Percentiles rank a stretch among this genome's conserved stretches.
These are phyloP conservation scores for Zymoseptoria ardabiliae DNA, from an alignment of 2,329 filamentous ascomycete genomes.

Conservation along the genomic window DNA sequence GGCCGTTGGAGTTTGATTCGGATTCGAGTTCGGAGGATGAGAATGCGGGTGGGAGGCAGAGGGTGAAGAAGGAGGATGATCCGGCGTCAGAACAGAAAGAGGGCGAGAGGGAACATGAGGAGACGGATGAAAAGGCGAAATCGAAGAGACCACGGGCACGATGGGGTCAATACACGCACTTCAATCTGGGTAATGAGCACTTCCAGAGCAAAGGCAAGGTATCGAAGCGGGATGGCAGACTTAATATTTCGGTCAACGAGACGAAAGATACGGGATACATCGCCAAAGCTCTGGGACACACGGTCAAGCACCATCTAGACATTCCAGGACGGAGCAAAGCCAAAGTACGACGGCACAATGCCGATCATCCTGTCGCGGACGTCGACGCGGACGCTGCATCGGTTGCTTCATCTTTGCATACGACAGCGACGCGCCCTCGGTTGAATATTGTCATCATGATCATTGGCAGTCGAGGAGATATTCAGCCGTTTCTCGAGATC, in stretches of 20 bases:
- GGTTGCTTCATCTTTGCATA: conserved; percentile 22
- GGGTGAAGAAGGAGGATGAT: conserved; percentile 20
- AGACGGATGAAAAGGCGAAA: conserved; percentile 7
- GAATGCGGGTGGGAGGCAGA: background rate
- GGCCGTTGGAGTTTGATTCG: conserved; percentile 21
- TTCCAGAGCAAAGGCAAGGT: conserved; percentile 59
- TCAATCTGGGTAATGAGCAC: conserved; percentile 56
- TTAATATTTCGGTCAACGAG: conserved; percentile 67
- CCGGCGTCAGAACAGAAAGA: conserved; percentile 7
- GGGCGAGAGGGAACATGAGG: conserved; percentile 4
- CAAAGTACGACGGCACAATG: conserved; percentile 28
- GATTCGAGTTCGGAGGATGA: conserved; percentile 23
- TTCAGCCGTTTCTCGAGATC: conserved; percentile 71
- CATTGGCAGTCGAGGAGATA: conserved; percentile 71
- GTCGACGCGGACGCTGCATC: conserved; percentile 17
- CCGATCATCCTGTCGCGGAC: conserved; percentile 9
- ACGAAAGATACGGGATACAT: conserved; percentile 63
- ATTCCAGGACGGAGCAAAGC: conserved; percentile 21
- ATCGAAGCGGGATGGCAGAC: conserved; percentile 59
- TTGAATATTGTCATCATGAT: conserved; percentile 80
- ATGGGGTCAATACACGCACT: conserved; percentile 41
- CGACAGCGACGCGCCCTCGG: conserved; percentile 33
- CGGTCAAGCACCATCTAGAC: conserved; percentile 50
- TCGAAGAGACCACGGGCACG: conserved; percentile 4
- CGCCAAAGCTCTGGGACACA: conserved; percentile 63